Evolutionary conservation across 129 eudicot species (phyloP).

Genomic region (Scalesia atractyloides): DNA sequence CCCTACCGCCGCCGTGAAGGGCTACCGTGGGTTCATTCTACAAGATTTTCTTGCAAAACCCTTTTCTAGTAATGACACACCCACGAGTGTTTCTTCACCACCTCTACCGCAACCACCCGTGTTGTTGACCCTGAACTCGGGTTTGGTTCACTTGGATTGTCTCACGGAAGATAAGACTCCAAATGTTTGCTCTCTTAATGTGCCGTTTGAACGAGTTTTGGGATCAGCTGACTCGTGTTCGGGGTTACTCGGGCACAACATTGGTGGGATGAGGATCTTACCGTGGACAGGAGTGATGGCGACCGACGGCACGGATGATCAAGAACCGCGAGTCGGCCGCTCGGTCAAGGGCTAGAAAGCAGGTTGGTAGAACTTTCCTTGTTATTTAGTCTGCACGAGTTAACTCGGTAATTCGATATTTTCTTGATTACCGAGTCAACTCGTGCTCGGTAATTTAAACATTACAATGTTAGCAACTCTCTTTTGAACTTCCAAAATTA

Average conservation of each 20-base stretch:
- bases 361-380: slow-evolving; percentile 39
- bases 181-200: no score
- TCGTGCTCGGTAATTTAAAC: no score
- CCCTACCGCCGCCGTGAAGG: slow-evolving; percentile 23
- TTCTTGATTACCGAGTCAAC: no score
- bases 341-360: slow-evolving; percentile 82
- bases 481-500: no score
- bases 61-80: slow-evolving; percentile 34
- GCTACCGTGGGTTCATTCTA: slow-evolving; percentile 40
- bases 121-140: slow-evolving; percentile 45
- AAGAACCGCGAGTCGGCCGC: slow-evolving; percentile 87
- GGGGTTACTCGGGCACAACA: slow-evolving; percentile 19
- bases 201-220: slow-evolving; percentile 15
- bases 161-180: slow-evolving; percentile 15
- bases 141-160: slow-evolving; percentile 35
- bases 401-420: not conserved
- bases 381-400: not conserved
- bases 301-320: slow-evolving; percentile 68
- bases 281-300: slow-evolving; percentile 36
- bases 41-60: slow-evolving; percentile 67
- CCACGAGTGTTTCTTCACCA: slow-evolving; percentile 14
- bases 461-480: no score
- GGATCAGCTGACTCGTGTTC: slow-evolving; percentile 39
- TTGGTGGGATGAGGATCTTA: slow-evolving; percentile 37
- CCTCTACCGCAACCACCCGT: slow-evolving; percentile 32